These are phyloP conservation scores for Prosopis cineraria DNA, from an alignment of 306 rosid species.

Conservation along the genomic window DNA sequence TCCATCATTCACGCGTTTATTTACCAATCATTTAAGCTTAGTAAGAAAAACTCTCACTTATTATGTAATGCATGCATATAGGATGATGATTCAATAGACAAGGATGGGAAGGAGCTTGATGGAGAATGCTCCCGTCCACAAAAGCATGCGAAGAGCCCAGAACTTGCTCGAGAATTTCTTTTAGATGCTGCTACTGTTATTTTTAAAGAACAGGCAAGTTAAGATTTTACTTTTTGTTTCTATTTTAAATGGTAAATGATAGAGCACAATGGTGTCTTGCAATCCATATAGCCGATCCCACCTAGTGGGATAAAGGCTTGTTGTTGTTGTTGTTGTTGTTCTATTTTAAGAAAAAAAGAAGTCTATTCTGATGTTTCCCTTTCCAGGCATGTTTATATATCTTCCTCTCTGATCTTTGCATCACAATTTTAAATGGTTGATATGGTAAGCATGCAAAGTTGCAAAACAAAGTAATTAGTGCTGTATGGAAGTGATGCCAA, in stretches of 20 bases:
- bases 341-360: neutral
- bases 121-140: slow-evolving; percentile 93
- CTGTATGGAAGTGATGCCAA: slow-evolving; percentile 19
- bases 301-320: too few relatives aligned
- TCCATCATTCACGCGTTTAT: slow-evolving; percentile 10
- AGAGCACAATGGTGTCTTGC: too few relatives aligned
- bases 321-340: too few relatives aligned
- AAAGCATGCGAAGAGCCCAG: slow-evolving; percentile 88
- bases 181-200: slow-evolving; percentile 81
- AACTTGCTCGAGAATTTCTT: slow-evolving; percentile 85
- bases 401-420: slow-evolving; percentile 3
- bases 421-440: neutral
- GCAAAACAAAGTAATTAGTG: slow-evolving; percentile 10
- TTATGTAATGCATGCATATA: slow-evolving; percentile 31
- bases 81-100: slow-evolving; percentile 85
- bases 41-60: slow-evolving; percentile 21
- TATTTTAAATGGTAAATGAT: too few relatives aligned
- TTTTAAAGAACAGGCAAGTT: slow-evolving; percentile 78
- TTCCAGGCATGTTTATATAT: slow-evolving; percentile 14
- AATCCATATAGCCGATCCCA: too few relatives aligned
- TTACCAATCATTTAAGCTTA: slow-evolving; percentile 20
- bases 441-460: neutral
- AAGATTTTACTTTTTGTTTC: slow-evolving; percentile 21
- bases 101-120: slow-evolving; percentile 76
- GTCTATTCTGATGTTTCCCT: neutral